Evolutionary conservation across 345 rosid species (phyloP), one percentile per base, ranked within the genome.

Genomic region (Citrus unshiu): DNA sequence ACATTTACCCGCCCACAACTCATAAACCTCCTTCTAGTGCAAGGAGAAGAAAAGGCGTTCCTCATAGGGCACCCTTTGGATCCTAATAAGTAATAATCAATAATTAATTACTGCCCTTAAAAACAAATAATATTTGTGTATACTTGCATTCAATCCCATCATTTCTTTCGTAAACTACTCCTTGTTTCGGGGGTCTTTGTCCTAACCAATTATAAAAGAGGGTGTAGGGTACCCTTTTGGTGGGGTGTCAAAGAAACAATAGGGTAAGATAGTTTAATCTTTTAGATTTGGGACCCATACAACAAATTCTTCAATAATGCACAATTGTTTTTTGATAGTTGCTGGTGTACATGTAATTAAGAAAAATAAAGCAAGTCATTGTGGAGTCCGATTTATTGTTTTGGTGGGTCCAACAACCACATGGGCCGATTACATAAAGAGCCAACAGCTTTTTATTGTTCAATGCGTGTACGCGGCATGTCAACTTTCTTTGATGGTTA

Each of bases 1-100:
- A 82, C 89, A 87, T 83, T 69, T 81, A 90, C 82, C 84, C 89
- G 63, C 73, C 85, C 82, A 88, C 89, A 79, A 90, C 84, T 83
- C 85, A 86, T 73, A 88, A 90, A 75, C 87, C 87, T 68, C 87
- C 84, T 82, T 86, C 95, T 34, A 87, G 81, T 77, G 85, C 87
- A 81, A 91, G 96, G 61, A 87, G 98, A 80, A 89, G 98, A 82
- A 95, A 95, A 88, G 97, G 97, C 78, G 86, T 90, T 57, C 97
- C 98, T 74, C 97, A 82, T 43, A 86, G 98, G 75, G 95, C 98
- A 68, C 96, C 98, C 65, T 89, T 89, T 86, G 88, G 88, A 24
- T 87, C 97, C 78, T 94, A 84, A 81, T 22, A 13, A 37, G 21
- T 25, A 57, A 46, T 94, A 84, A 81, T 29, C 4, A 35, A 16